phyloP scores from a whole-genome alignment of 2,329 filamentous ascomycete genomes.

The Mollisiaceae sp. region DNA sequence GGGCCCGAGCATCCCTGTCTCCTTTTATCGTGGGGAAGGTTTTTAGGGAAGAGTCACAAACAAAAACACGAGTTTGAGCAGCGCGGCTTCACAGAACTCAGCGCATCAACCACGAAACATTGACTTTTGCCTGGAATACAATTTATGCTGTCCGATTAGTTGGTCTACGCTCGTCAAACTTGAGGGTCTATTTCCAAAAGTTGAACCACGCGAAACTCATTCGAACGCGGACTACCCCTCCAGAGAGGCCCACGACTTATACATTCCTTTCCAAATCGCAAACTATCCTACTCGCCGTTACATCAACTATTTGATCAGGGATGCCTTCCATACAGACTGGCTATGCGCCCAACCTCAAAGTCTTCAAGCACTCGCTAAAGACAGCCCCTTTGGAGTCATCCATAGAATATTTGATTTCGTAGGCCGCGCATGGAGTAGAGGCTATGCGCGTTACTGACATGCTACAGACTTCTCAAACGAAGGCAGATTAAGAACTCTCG shows the following conservation, averaged over 20 bases:
- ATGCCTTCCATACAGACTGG: constrained; percentile 57
- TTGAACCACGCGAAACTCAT: background rate
- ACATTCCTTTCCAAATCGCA: background rate
- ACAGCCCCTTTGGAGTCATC: constrained; percentile 77
- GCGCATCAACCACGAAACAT: background rate
- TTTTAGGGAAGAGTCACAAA: background rate
- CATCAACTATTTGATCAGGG: background rate
- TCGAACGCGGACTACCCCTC: background rate
- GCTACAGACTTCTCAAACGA: constrained; percentile 75
- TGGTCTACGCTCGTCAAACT: background rate
- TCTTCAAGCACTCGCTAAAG: constrained; percentile 81
- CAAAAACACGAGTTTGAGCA: background rate
- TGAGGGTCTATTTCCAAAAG: background rate
- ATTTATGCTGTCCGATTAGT: too few species aligned
- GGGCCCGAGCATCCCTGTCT: constrained; percentile 4
- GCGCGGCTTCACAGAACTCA: background rate
- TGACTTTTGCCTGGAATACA: background rate
- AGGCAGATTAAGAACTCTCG: constrained; percentile 88
- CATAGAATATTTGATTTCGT: constrained; percentile 85
- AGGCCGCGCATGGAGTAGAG: constrained; percentile 31
- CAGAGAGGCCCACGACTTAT: background rate
- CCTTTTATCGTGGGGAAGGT: background rate
- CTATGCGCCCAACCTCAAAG: constrained; percentile 74
- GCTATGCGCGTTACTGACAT: constrained; percentile 23
- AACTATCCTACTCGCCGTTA: background rate